phyloP scores from a whole-genome alignment of 2,329 filamentous ascomycete species.

The Sclerotinia nivalis region DNA sequence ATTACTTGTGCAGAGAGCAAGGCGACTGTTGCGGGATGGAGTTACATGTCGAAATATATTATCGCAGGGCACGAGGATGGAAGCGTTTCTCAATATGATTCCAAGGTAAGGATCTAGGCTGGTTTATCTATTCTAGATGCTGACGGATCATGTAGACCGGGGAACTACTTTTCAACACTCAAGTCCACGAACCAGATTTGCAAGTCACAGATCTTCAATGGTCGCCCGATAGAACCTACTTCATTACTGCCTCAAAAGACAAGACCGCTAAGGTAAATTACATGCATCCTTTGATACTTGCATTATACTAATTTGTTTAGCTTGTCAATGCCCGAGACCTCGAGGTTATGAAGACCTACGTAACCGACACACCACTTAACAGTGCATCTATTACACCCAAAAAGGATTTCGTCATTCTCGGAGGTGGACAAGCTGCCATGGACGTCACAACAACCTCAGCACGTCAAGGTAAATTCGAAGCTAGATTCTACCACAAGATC shows the following conservation, averaged over 20 bases:
- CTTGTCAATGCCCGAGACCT: slow-evolving; percentile 85
- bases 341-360: slow-evolving; percentile 88
- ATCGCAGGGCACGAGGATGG: slow-evolving; percentile 98
- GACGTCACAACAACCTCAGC: slow-evolving; percentile 90
- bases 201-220: slow-evolving; percentile 89
- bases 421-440: slow-evolving; percentile 98
- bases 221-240: slow-evolving; percentile 91
- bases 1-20: slow-evolving; percentile 97
- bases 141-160: slow-evolving; percentile 57
- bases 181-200: slow-evolving; percentile 81
- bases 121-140: slow-evolving; percentile 16
- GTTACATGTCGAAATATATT: slow-evolving; percentile 92
- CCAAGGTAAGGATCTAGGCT: slow-evolving; percentile 60
- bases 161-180: slow-evolving; percentile 76
- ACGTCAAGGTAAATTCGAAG: slow-evolving; percentile 98
- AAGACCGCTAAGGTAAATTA: slow-evolving; percentile 81
- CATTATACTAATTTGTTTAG: slow-evolving; percentile 44
- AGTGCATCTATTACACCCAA: slow-evolving; percentile 90
- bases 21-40: slow-evolving; percentile 96
- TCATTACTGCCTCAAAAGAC: slow-evolving; percentile 97
- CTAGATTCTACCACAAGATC: slow-evolving; percentile 99
- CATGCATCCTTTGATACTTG: not conserved
- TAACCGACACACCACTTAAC: slow-evolving; percentile 92
- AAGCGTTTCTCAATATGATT: slow-evolving; percentile 86
- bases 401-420: slow-evolving; percentile 97